Percentiles rank a stretch among this genome's conserved stretches.
Evolutionary conservation across 768 basidiomycete species (phyloP).

Genomic region (Amanita thiersii): DNA sequence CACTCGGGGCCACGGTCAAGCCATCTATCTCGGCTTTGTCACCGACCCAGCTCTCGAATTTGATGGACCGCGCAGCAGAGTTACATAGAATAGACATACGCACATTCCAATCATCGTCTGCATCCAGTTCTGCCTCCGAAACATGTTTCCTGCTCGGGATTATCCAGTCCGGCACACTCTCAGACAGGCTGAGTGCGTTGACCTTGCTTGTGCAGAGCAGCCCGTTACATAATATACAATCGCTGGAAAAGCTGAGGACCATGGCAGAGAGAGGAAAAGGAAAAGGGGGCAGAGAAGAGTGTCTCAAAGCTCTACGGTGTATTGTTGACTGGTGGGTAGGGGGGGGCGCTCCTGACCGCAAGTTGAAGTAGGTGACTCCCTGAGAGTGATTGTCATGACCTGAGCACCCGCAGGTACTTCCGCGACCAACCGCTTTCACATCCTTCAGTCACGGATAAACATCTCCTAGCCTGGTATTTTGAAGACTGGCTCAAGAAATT

Average conservation of each 20-base stretch:
- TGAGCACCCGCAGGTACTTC: slow-evolving; percentile 61
- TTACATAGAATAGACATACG: slow-evolving; percentile 37
- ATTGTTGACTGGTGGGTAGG: slow-evolving; percentile 98
- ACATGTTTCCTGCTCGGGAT: slow-evolving; percentile 78
- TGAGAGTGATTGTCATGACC: background rate
- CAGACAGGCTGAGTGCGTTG: slow-evolving; percentile 85
- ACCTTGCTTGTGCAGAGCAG: slow-evolving; percentile 84
- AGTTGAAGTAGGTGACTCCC: slow-evolving; percentile 59
- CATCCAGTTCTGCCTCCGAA: slow-evolving; percentile 60
- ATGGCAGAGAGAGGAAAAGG: slow-evolving; percentile 76
- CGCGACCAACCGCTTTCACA: slow-evolving; percentile 77
- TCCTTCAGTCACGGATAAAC: slow-evolving; percentile 55
- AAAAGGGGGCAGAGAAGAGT: slow-evolving; percentile 89
- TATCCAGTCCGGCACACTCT: slow-evolving; percentile 81
- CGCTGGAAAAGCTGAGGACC: slow-evolving; percentile 63
- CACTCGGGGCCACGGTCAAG: slow-evolving; percentile 24
- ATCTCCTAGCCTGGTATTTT: slow-evolving; percentile 81
- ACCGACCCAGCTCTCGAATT: slow-evolving; percentile 30
- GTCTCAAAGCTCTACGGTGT: slow-evolving; percentile 82
- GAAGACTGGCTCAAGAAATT: slow-evolving; percentile 98
- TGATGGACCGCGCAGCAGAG: slow-evolving; percentile 37
- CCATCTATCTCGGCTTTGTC: slow-evolving; percentile 9
- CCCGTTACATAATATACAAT: slow-evolving; percentile 78
- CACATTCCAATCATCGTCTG: slow-evolving; percentile 43
- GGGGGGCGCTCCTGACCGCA: slow-evolving; percentile 81